phyloP scores from a whole-genome alignment of 805 yeast genomes.

The Sungouiella thailandica region DNA sequence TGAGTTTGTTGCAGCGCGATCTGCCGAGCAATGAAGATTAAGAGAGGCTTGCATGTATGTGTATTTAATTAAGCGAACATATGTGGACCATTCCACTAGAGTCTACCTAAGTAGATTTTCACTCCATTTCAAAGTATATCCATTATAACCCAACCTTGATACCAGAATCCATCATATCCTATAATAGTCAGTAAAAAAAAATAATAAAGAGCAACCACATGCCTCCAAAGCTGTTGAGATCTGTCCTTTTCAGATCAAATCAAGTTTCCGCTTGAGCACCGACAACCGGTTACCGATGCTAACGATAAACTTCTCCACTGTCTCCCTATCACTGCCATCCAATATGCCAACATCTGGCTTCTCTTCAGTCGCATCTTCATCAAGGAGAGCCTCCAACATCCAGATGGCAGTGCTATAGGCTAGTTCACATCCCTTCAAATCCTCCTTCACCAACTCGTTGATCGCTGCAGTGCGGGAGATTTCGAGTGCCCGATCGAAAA shows the following conservation, averaged over 20 bases:
- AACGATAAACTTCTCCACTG: slow-evolving; percentile 75
- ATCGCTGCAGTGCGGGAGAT: slow-evolving; percentile 90
- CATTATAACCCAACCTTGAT: slow-evolving; percentile 6
- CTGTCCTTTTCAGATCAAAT: slow-evolving; percentile 10
- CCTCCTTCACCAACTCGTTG: slow-evolving; percentile 73
- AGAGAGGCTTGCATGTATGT: not conserved
- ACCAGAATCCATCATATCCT: slow-evolving; percentile 3
- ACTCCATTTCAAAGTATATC: not conserved
- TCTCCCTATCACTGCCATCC: slow-evolving; percentile 67
- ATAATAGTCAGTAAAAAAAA: slow-evolving; percentile 1
- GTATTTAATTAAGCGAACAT: slow-evolving; percentile 1
- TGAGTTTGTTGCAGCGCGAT: slow-evolving; percentile 33
- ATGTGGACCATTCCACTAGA: slow-evolving; percentile 1
- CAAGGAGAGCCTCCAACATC: slow-evolving; percentile 89
- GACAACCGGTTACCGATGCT: slow-evolving; percentile 78
- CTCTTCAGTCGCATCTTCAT: slow-evolving; percentile 37
- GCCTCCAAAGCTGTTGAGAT: not conserved
- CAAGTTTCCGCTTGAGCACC: slow-evolving; percentile 58
- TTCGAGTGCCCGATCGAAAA: slow-evolving; percentile 91
- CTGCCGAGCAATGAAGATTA: slow-evolving; percentile 1
- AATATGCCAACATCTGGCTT: slow-evolving; percentile 37
- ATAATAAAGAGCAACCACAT: slow-evolving; percentile 3
- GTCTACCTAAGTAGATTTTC: not conserved
- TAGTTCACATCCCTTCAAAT: slow-evolving; percentile 72
- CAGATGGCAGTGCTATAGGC: slow-evolving; percentile 89